Conservation (phyloP, 176 grass and related monocot genomes). For the Musa acuminata region DNA sequence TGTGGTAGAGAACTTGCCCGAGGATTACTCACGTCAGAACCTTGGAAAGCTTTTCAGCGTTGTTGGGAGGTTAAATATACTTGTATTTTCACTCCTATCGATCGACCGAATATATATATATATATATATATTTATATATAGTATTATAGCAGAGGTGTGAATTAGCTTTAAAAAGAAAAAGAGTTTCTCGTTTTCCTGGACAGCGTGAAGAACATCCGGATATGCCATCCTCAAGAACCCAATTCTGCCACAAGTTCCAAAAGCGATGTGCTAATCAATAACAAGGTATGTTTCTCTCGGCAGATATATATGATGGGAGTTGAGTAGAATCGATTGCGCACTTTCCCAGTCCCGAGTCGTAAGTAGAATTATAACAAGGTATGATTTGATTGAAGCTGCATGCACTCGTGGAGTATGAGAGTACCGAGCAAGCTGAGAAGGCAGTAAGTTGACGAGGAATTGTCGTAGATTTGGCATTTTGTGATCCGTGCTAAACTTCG, state of each 20-base stretch:
- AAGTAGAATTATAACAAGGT: neutral
- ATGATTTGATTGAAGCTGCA: constrained; percentile 44
- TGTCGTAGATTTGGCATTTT: neutral
- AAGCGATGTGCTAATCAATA: constrained; percentile 54
- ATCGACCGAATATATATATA: too few species aligned
- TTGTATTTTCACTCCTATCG: too few species aligned
- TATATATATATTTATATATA: too few species aligned
- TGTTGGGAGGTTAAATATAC: constrained; percentile 51
- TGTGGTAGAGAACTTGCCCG: constrained; percentile 62
- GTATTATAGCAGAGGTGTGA: too few species aligned
- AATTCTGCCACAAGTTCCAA: constrained; percentile 57
- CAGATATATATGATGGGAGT: too few species aligned
- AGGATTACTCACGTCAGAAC: constrained; percentile 51
- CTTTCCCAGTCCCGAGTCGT: too few species aligned
- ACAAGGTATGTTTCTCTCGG: constrained; percentile 37
- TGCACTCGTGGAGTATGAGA: constrained; percentile 71
- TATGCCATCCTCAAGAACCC: constrained; percentile 71
- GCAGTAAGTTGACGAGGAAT: constrained; percentile 37
- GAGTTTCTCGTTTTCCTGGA: neutral
- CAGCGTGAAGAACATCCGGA: constrained; percentile 80
- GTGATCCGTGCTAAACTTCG: neutral
- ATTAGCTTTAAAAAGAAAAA: too few species aligned
- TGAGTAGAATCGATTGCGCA: too few species aligned
- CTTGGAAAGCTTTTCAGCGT: constrained; percentile 54
- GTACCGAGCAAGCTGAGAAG: constrained; percentile 57